These are phyloP conservation scores for Cyathus striatus DNA, from an alignment of 768 basidiomycete species.

Conservation along the genomic window DNA sequence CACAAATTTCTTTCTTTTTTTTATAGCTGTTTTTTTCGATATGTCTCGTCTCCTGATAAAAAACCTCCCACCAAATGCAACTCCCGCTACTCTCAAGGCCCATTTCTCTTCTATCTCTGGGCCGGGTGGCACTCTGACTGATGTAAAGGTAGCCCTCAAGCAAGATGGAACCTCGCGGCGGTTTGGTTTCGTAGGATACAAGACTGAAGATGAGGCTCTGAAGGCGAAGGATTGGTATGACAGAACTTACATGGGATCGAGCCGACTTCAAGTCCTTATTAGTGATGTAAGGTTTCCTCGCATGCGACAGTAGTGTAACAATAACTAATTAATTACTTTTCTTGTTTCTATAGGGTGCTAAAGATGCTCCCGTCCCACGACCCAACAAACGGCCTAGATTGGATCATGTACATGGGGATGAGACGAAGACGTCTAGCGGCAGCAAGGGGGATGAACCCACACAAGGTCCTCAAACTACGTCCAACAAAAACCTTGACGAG, in stretches of 20 bases:
- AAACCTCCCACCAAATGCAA: conserved; percentile 69
- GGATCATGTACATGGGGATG: conserved; percentile 22
- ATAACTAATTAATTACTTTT: too few species aligned
- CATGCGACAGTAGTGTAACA: too few species aligned
- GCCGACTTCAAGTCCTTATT: conserved; percentile 67
- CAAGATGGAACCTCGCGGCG: conserved; percentile 74
- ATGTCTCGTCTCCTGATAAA: conserved; percentile 88
- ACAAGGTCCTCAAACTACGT: conserved; percentile 10
- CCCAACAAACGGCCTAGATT: conserved; percentile 68
- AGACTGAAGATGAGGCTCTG: conserved; percentile 68
- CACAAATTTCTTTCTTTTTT: too few species aligned
- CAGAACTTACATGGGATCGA: conserved; percentile 76
- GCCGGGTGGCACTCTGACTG: conserved; percentile 73
- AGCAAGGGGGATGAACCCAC: too few species aligned
- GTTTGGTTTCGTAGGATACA: conserved; percentile 93
- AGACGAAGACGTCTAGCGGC: too few species aligned
- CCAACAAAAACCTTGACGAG: conserved; percentile 37
- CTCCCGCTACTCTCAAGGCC: conserved; percentile 55
- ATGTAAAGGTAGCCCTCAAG: conserved; percentile 76
- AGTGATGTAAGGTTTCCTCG: too few species aligned
- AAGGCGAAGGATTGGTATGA: conserved; percentile 82
- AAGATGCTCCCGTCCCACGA: conserved; percentile 60
- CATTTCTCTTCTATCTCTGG: conserved; percentile 62
- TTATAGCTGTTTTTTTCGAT: too few species aligned
- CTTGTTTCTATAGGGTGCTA: conserved; percentile 51